Base-by-base conservation (phyloP, 1,139 yeast genomes). In the Suhomyces bokatorum region DNA sequence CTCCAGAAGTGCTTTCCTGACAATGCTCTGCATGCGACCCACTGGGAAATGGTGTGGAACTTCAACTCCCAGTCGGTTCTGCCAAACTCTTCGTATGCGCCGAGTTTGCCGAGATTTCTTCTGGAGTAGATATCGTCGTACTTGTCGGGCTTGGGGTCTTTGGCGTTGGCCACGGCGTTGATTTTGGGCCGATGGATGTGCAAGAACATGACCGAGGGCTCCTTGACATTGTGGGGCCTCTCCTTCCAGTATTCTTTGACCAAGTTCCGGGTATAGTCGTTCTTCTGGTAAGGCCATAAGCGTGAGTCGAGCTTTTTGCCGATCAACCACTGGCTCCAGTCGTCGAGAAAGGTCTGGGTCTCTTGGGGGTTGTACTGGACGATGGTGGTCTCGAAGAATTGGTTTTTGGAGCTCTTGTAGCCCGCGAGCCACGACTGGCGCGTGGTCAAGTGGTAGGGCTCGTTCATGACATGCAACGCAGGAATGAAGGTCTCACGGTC, bases 111-210 rank as follows among this genome's bases (percentile, higher is more conserved):
- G 27, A 58, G 46, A 39, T 51, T 55, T 42, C 62, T 44, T 14
- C 53, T 39, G 16, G 46, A 35, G 38, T 43, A 54, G 12, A 46
- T 28, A 16, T 49, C 52, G 32, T 49, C 55, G 20, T 49, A 42
- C 1, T 32, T 13, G 6, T 53, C 49, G 4, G 17, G 37, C 26
- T 50, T 53, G 3, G 54, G 54, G 15, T 51, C 42, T 12, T 34
- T 34, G 16, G 61, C 48, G 39, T 62, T 62, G 17, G 50, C 54
- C 8, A 67, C 54, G 2, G 72, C 69, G 38, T 68, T 64, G 39
- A 68, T 59, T 40, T 72, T 72, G 2, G 78, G 78, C 45, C 70
- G 67, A 52, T 73, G 76, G 32, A 69, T 62, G 52, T 74, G 78
- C 43, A 74, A 62, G 53, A 75, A 74, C 45, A 62, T 46, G n/a